These are phyloP conservation scores for Cercospora sp. DNA, from an alignment of 2,329 filamentous ascomycete species.

Conservation along the genomic window DNA sequence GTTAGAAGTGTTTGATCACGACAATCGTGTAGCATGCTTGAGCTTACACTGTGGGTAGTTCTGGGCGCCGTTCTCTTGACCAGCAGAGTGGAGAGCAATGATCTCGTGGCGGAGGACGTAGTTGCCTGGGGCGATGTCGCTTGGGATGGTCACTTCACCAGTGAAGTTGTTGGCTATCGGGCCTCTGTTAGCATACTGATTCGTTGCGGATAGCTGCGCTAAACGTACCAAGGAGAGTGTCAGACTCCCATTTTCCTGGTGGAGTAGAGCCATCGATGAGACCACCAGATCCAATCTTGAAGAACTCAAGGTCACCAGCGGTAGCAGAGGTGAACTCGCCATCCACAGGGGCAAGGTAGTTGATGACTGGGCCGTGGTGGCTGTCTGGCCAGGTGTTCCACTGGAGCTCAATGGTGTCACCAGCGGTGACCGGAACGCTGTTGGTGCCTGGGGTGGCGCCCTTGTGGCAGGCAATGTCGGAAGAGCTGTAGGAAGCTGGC, in stretches of 20 bases:
- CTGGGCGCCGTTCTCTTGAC: constrained; percentile 46
- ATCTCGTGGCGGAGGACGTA: constrained; percentile 62
- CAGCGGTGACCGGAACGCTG: constrained; percentile 61
- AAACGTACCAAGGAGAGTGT: constrained; percentile 47
- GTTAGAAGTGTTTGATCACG: background rate
- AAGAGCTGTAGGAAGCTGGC: constrained; percentile 25
- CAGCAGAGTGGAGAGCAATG: constrained; percentile 60
- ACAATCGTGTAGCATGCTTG: background rate
- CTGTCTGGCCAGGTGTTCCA: constrained; percentile 41
- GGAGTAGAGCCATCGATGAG: constrained; percentile 44
- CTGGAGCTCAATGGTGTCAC: constrained; percentile 52
- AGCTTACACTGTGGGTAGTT: constrained; percentile 41
- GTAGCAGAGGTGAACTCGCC: constrained; percentile 58
- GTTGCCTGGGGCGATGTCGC: constrained; percentile 55
- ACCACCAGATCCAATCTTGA: constrained; percentile 63
- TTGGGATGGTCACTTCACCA: constrained; percentile 55
- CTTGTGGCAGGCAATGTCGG: constrained; percentile 50
- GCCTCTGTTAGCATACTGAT: background rate
- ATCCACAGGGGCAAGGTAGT: constrained; percentile 61
- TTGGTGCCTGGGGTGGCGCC: constrained; percentile 53
- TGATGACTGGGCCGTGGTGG: constrained; percentile 64
- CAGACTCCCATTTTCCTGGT: constrained; percentile 57
- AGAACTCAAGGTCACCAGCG: constrained; percentile 57
- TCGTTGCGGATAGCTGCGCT: background rate
- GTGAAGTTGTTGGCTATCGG: constrained; percentile 44